Evolutionary conservation across 768 basidiomycete genomes (phyloP).

Genomic region (Suillus fuscotomentosus): DNA sequence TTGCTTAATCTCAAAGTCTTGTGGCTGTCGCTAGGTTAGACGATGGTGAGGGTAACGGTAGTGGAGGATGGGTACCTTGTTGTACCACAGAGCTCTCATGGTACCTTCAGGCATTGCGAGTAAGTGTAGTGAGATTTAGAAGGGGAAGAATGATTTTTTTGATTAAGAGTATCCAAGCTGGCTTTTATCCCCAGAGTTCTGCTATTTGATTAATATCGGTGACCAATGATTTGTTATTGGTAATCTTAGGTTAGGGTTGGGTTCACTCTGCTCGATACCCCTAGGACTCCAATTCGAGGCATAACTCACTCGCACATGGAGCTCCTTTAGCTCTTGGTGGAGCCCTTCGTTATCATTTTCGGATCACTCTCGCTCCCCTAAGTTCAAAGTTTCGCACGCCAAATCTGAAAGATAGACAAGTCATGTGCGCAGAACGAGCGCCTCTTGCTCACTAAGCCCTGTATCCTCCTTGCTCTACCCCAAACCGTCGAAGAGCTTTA

Average conservation of each 20-base stretch:
- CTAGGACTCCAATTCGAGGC: constrained; percentile 5
- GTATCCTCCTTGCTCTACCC: too few species aligned
- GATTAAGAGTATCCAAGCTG: constrained; percentile 1
- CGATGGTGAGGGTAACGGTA: neutral
- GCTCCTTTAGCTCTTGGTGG: constrained; percentile 8
- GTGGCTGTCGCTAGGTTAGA: constrained; percentile 43
- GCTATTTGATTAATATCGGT: neutral
- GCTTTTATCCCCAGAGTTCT: constrained; percentile 2
- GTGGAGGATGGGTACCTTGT: constrained; percentile 41
- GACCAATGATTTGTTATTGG: neutral
- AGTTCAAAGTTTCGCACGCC: too few species aligned
- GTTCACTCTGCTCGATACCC: neutral
- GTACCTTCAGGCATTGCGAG: constrained; percentile 52
- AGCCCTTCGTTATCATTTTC: constrained; percentile 59
- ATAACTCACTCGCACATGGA: constrained; percentile 21
- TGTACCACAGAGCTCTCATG: constrained; percentile 79
- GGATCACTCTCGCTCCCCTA: constrained; percentile 44
- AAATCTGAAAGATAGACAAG: neutral
- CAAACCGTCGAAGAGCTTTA: too few species aligned
- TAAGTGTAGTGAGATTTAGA: neutral
- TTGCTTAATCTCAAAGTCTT: constrained; percentile 62
- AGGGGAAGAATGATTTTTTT: constrained; percentile 8
- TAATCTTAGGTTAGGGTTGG: neutral
- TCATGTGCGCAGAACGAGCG: neutral
- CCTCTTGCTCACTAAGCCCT: too few species aligned